These are phyloP conservation scores for Penicillium sp. DNA, from an alignment of 2,329 filamentous ascomycete species.

Conservation along the genomic window DNA sequence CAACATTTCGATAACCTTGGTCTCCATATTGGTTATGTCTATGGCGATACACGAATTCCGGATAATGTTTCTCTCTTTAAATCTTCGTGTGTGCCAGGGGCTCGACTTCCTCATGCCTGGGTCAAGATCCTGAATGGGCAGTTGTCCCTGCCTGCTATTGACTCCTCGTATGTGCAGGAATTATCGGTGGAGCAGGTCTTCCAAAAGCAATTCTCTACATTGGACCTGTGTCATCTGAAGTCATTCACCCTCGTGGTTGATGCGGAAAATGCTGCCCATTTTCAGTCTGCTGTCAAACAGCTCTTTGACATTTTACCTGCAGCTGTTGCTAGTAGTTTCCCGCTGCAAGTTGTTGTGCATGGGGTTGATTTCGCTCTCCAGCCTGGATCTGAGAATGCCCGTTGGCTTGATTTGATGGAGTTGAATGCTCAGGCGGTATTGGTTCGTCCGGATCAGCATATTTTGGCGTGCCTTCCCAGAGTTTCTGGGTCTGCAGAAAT, in stretches of 20 bases:
- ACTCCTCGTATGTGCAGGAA: constrained; percentile 11
- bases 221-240: constrained; percentile 8
- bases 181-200: neutral
- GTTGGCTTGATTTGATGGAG: constrained; percentile 2
- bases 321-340: neutral
- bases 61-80: constrained; percentile 43
- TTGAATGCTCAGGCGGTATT: constrained; percentile 2
- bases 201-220: constrained; percentile 5
- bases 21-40: constrained; percentile 52
- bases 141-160: neutral
- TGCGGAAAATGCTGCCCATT: neutral
- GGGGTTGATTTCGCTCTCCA: constrained; percentile 3
- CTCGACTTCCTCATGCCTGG: constrained; percentile 21
- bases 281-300: neutral
- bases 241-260: constrained; percentile 7
- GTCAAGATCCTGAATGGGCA: neutral
- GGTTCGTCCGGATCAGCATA: constrained; percentile 13
- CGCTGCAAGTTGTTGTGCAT: neutral
- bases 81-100: constrained; percentile 44
- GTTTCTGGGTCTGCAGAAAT: neutral
- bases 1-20: constrained; percentile 49
- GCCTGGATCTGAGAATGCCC: neutral
- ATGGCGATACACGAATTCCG: constrained; percentile 40
- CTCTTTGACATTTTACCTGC: neutral
- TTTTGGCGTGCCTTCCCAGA: neutral